A percentile compares a stretch with the other conserved stretches of the same genome.
Evolutionary conservation across 441 rosid species (phyloP).

Genomic region (Erysimum pusillum): DNA sequence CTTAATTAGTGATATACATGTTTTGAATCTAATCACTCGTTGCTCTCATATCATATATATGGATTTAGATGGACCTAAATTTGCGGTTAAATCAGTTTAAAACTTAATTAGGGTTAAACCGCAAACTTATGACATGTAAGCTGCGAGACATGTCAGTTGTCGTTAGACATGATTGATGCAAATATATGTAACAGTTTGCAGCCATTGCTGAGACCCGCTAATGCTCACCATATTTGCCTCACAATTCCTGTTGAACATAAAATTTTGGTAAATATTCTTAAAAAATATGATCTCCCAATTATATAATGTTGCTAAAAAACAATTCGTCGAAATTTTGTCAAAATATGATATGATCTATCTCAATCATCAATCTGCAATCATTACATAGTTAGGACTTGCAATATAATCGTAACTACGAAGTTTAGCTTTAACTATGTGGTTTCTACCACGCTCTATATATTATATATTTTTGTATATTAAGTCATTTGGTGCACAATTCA

Average conservation of each 20-base stretch:
- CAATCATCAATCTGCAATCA: constrained; percentile 7
- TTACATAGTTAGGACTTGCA: constrained; percentile 6
- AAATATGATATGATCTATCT: not conserved
- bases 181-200: not conserved
- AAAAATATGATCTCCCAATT: not conserved
- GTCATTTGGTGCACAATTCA: not conserved
- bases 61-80: too few species aligned
- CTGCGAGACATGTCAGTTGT: not conserved
- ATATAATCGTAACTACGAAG: not conserved
- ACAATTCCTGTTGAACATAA: not conserved
- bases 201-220: not conserved
- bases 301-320: not conserved
- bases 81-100: too few species aligned
- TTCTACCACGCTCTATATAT: not conserved
- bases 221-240: not conserved
- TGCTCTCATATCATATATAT: too few species aligned
- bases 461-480: not conserved
- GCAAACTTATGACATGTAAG: too few species aligned
- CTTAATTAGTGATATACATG: not conserved
- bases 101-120: too few species aligned
- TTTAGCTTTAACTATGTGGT: not conserved
- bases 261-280: too few species aligned
- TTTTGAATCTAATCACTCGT: too few species aligned
- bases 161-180: not conserved
- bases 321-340: not conserved